Conservation (phyloP, 148 eudicot species). For the Selenicereus undatus region DNA sequence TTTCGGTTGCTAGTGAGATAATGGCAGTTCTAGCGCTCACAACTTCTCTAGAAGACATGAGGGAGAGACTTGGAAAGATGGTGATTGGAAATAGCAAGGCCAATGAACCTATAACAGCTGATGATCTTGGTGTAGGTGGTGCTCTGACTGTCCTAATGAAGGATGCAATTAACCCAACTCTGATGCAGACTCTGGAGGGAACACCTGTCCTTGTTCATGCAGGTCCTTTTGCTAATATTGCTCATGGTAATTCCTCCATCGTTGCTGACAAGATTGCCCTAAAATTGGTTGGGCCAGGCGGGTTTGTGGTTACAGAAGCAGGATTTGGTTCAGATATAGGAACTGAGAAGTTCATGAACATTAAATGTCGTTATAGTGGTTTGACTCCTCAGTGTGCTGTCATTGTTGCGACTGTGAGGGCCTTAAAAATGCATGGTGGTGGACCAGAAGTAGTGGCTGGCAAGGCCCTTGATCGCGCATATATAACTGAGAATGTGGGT, state of each 20-base stretch:
- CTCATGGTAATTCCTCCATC: slow-evolving; percentile 95
- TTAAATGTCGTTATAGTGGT: slow-evolving; percentile 97
- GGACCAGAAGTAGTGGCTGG: slow-evolving; percentile 96
- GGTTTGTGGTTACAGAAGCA: slow-evolving; percentile 95
- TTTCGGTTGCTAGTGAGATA: slow-evolving; percentile 97
- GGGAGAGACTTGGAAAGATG: slow-evolving; percentile 97
- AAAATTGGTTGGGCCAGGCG: slow-evolving; percentile 95
- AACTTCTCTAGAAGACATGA: slow-evolving; percentile 86
- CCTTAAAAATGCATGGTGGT: slow-evolving; percentile 99
- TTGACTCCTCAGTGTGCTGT: slow-evolving; percentile 92
- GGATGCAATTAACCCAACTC: slow-evolving; percentile 95
- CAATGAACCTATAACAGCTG: slow-evolving; percentile 92
- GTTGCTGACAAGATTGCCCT: slow-evolving; percentile 96
- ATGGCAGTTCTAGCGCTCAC: slow-evolving; percentile 99
- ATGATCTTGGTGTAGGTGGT: slow-evolving; percentile 96
- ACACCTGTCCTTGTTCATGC: slow-evolving; percentile 99
- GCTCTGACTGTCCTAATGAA: slow-evolving; percentile 95
- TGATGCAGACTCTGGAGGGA: slow-evolving; percentile 99
- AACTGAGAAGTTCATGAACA: slow-evolving; percentile 97
- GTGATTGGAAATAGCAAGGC: slow-evolving; percentile 91
- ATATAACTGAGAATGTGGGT: slow-evolving; percentile 78
- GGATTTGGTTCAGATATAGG: slow-evolving; percentile 99
- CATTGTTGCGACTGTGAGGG: slow-evolving; percentile 93
- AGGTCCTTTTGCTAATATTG: slow-evolving; percentile 97
- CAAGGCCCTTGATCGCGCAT: slow-evolving; percentile 84